Evolutionary conservation across 2,329 filamentous ascomycete genomes (phyloP).

Genomic region (Atkinsonella texensis): DNA sequence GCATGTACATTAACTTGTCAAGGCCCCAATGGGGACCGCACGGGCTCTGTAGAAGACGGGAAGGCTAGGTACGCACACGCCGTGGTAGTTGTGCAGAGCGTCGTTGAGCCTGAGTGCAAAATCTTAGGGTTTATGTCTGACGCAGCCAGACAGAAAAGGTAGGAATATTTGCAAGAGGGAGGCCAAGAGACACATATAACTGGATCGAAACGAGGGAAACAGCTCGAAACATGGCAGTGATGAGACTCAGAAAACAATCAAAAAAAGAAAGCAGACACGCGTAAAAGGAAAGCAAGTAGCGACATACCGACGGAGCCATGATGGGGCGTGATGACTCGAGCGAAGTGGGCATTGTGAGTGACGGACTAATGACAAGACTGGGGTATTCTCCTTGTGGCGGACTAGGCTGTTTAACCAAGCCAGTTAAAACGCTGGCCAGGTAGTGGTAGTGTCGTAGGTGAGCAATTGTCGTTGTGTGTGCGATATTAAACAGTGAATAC

Average conservation of each 20-base stretch:
- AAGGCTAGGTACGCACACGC: constrained; percentile 4
- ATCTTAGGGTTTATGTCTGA: background rate
- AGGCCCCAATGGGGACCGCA: background rate
- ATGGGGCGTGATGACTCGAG: constrained; percentile 49
- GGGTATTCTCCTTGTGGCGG: background rate
- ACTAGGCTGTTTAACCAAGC: background rate
- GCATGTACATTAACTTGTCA: background rate
- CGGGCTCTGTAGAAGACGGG: background rate
- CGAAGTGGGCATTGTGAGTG: constrained; percentile 39
- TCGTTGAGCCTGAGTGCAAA: background rate
- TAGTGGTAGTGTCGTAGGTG: background rate
- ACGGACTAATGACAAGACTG: background rate
- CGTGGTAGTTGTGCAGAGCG: background rate
- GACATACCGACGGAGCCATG: constrained; percentile 50
- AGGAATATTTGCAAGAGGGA: constrained; percentile 5
- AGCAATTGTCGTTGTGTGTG: background rate
- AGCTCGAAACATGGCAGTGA: constrained; percentile 6
- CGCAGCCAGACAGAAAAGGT: background rate
- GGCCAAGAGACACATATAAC: constrained; percentile 5
- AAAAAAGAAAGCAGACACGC: background rate
- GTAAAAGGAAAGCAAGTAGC: constrained; percentile 7
- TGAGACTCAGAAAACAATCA: background rate
- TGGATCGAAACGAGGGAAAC: background rate
- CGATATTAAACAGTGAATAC: no score
- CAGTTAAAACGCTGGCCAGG: background rate